Percentiles rank a stretch among this genome's conserved stretches.
Evolutionary conservation across 306 rosid genomes (phyloP).

Genomic region (Corylus avellana): DNA sequence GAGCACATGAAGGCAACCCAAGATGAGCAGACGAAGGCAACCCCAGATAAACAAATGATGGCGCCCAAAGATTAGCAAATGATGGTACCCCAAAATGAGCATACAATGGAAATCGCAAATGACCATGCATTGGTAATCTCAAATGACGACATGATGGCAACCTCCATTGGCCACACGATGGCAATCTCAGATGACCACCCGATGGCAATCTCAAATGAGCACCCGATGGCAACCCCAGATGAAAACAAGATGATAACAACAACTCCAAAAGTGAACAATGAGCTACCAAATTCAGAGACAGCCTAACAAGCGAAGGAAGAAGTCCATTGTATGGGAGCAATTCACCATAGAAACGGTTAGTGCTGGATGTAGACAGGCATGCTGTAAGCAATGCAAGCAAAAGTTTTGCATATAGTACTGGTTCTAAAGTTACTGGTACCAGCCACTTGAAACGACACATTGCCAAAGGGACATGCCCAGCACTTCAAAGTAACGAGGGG

Average conservation of each 20-base stretch:
- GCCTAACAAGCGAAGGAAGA: conserved; percentile 82
- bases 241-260: conserved; percentile 23
- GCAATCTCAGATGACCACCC: neutral
- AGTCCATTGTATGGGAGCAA: conserved; percentile 93
- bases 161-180: neutral
- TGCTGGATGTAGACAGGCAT: conserved; percentile 88
- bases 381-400: conserved; percentile 89
- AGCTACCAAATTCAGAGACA: conserved; percentile 58
- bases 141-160: conserved; percentile 21
- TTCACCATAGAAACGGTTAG: conserved; percentile 83
- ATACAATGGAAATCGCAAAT: neutral
- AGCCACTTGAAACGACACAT: conserved; percentile 96
- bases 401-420: conserved; percentile 94
- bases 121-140: neutral
- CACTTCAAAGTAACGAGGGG: conserved; percentile 64
- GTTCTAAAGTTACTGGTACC: conserved; percentile 93
- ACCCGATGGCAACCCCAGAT: conserved; percentile 5
- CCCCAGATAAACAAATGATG: no score
- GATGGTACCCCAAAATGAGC: neutral
- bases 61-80: no score
- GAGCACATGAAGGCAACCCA: neutral
- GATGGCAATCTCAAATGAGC: neutral
- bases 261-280: conserved; percentile 33
- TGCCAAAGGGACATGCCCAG: conserved; percentile 85
- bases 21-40: neutral